Base-by-base conservation (phyloP, 495 filamentous ascomycete species). In the Massariosphaeria phaeospora region DNA sequence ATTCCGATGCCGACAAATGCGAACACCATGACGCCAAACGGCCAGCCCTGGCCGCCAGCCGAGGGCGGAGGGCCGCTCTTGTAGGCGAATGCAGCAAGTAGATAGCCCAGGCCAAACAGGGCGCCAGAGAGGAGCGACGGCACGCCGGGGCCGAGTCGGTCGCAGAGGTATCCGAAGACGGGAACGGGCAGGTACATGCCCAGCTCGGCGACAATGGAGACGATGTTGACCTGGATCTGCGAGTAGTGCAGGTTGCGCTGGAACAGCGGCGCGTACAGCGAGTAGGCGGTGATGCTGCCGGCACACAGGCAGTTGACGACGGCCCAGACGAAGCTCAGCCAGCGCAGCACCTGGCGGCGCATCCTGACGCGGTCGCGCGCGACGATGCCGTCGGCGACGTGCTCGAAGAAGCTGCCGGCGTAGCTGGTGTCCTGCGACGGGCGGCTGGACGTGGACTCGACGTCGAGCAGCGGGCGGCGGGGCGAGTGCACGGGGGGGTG, bases 111-210 rank as follows among this genome's bases (percentile, higher is more conserved):
- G 0, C 87, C 88, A 58, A 96, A 94, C 12, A 93, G 66, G 7
- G 81, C 42, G 0, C 80, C 83, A 6, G 89, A 79, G n/a, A 86
- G 64, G 24, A 91, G 66, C 2, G 84, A 82, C 38, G 95, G 75
- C 20, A 82, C 79, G 2, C 84, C 79, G 0, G 93, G 89, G 0
- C 86, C 87, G 50, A 85, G 80, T 12, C 90, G 84, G 69, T 98
- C 93, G 70, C 90, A 96, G 24, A 94, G 69, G 67, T 87, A 93
- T 2, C 93, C 93, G 57, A 93, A 83, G n/a, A 94, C 50, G 2
- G 91, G 85, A 1, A 96, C 88, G 9, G 86, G 86, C 1, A 94
- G 77, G 68, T 98, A 98, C 79, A 94, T 83, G 41, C 86, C 81
- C 15, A 96, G 71, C 64, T 86, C 89, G 8, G 86, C 89, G 20